Conservation (phyloP, 2,329 filamentous ascomycete species). For the Ophiostoma australiae region DNA sequence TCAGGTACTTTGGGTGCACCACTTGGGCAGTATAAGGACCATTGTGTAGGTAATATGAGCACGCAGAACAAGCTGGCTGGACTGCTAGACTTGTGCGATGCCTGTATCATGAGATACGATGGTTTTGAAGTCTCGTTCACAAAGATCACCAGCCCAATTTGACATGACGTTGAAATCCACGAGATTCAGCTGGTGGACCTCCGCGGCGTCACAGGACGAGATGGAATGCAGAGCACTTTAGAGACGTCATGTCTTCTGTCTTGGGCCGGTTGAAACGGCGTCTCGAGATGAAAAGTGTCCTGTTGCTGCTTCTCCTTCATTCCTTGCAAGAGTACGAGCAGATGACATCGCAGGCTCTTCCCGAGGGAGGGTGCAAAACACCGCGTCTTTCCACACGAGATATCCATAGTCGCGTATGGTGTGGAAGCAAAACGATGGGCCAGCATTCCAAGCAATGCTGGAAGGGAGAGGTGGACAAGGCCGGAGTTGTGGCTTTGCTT, state of each 20-base stretch:
- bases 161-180: not conserved
- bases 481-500: not conserved
- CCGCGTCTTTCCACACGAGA: not conserved
- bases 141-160: not conserved
- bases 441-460: not conserved
- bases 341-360: not conserved
- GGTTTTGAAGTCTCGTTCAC: not conserved
- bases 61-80: not conserved
- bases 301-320: not conserved
- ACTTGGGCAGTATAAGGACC: not conserved
- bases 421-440: not conserved
- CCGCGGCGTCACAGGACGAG: not conserved
- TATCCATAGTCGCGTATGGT: not conserved
- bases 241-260: not conserved
- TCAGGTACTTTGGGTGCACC: conserved; percentile 6
- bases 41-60: not conserved
- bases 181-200: not conserved
- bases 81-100: not conserved
- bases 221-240: not conserved
- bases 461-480: conserved; percentile 6
- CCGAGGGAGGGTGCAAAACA: not conserved
- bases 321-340: not conserved
- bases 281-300: not conserved
- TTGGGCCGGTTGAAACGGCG: not conserved
- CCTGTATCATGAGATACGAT: not conserved